phyloP scores from a whole-genome alignment of 805 yeast genomes.

The Metschnikowia lachancei region DNA sequence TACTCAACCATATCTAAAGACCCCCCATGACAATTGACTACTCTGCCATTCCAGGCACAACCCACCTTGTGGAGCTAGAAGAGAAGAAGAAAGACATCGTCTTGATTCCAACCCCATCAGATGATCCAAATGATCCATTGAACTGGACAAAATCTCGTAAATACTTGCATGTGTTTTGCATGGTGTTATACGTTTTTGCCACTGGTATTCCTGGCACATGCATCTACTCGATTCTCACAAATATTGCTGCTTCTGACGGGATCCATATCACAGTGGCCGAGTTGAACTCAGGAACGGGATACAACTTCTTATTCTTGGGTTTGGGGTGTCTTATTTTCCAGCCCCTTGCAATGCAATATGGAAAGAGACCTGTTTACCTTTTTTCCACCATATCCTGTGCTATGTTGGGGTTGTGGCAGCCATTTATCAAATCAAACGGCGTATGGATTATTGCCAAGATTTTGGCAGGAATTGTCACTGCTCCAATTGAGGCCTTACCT shows the following conservation, averaged over 20 bases:
- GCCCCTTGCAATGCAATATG: slow-evolving; percentile 49
- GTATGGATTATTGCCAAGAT: slow-evolving; percentile 18
- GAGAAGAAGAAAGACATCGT: slow-evolving; percentile 42
- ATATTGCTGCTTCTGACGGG: slow-evolving; percentile 16
- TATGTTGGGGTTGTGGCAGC: slow-evolving; percentile 42
- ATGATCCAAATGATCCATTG: slow-evolving; percentile 68
- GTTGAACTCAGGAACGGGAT: slow-evolving; percentile 19
- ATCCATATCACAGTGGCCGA: slow-evolving; percentile 16
- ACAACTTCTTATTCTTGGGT: slow-evolving; percentile 17
- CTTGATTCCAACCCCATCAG: slow-evolving; percentile 63
- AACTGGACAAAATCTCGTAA: slow-evolving; percentile 58
- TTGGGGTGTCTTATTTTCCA: slow-evolving; percentile 50
- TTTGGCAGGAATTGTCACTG: slow-evolving; percentile 28
- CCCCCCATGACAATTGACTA: slow-evolving; percentile 12
- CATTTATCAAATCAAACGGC: slow-evolving; percentile 34
- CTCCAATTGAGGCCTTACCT: slow-evolving; percentile 48
- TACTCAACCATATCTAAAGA: background rate
- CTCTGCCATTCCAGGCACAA: slow-evolving; percentile 47
- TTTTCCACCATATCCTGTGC: slow-evolving; percentile 39
- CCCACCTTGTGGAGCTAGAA: slow-evolving; percentile 46
- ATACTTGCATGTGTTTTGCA: slow-evolving; percentile 43
- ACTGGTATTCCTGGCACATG: slow-evolving; percentile 34
- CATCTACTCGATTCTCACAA: slow-evolving; percentile 17
- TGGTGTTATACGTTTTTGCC: slow-evolving; percentile 33
- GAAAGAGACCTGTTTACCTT: slow-evolving; percentile 47